Evolutionary conservation across 306 rosid species (phyloP).

Genomic region (Begonia masoniana): DNA sequence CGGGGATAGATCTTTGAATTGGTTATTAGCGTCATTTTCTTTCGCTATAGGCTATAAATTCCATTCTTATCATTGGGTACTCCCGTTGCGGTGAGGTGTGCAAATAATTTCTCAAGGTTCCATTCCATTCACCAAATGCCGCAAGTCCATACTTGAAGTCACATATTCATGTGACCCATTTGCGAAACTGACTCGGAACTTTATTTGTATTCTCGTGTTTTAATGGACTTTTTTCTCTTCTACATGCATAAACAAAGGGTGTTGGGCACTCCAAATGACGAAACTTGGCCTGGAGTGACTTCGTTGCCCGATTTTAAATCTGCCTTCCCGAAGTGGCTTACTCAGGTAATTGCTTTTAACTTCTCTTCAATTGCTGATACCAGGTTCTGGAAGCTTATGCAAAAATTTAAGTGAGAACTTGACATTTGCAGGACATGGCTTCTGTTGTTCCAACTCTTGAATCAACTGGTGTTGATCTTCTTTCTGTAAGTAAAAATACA

Average conservation of each 20-base stretch:
- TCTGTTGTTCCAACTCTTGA: conserved; percentile 62
- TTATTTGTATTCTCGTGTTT: not conserved
- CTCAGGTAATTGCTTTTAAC: conserved; percentile 42
- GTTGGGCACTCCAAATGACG: conserved; percentile 75
- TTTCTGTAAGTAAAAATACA: conserved; percentile 45
- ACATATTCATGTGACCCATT: too few species aligned
- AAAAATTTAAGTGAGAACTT: not conserved
- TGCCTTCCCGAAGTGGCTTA: conserved; percentile 84
- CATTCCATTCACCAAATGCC: too few species aligned
- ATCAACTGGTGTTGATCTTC: conserved; percentile 65
- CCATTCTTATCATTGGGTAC: too few species aligned
- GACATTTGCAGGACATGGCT: conserved; percentile 49
- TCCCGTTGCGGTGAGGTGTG: too few species aligned
- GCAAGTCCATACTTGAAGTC: too few species aligned
- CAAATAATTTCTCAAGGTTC: too few species aligned
- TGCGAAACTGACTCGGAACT: not conserved
- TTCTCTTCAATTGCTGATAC: too few species aligned
- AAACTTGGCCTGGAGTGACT: conserved; percentile 83
- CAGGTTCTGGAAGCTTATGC: too few species aligned
- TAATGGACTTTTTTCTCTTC: conserved; percentile 7
- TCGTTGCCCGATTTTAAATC: conserved; percentile 91
- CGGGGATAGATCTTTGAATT: too few species aligned
- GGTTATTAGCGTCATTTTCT: too few species aligned
- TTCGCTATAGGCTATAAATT: too few species aligned
- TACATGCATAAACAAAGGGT: conserved; percentile 31